Conservation (phyloP, 495 filamentous ascomycete species). For the Sabuloglossum arenarium region DNA sequence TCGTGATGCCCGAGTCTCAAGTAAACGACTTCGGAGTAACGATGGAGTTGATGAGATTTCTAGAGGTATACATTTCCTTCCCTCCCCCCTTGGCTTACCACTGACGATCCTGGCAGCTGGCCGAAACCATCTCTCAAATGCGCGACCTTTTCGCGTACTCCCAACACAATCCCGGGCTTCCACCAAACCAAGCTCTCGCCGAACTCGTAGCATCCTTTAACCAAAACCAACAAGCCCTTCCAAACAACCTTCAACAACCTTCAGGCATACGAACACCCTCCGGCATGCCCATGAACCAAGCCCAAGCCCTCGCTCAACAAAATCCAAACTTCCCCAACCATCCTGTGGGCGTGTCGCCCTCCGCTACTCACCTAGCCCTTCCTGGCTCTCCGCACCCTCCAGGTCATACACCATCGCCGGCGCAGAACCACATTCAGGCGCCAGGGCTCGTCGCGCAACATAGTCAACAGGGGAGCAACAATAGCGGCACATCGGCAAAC, state of each 20-base stretch:
- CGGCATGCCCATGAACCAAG: constrained; percentile 3
- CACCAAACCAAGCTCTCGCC: constrained; percentile 14
- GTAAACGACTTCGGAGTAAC: constrained; percentile 7
- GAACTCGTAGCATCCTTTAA: constrained; percentile 11
- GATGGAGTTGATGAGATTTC: constrained; percentile 1
- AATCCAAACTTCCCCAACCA: constrained; percentile 3
- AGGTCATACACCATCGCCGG: constrained; percentile 17
- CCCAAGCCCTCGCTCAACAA: constrained; percentile 7
- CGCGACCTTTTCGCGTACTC: constrained; percentile 16
- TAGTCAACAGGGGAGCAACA: constrained; percentile 47
- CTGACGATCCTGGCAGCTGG: constrained; percentile 11
- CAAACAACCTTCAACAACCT: constrained; percentile 3
- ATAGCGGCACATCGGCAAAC: constrained; percentile 57
- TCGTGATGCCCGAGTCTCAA: constrained; percentile 4
- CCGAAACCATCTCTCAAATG: constrained; percentile 20
- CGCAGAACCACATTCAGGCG: constrained; percentile 25
- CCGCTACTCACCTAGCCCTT: constrained; percentile 2
- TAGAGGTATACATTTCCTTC: constrained; percentile 1
- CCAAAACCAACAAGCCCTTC: constrained; percentile 6
- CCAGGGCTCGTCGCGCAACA: constrained; percentile 51
- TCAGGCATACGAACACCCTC: constrained; percentile 1
- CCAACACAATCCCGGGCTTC: constrained; percentile 13
- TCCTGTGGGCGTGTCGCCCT: constrained; percentile 3
- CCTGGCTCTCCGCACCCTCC: constrained; percentile 3
- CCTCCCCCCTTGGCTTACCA: not conserved